These are phyloP conservation scores for Solanum peruvianum DNA, from an alignment of 257 asterid genomes.

Conservation along the genomic window DNA sequence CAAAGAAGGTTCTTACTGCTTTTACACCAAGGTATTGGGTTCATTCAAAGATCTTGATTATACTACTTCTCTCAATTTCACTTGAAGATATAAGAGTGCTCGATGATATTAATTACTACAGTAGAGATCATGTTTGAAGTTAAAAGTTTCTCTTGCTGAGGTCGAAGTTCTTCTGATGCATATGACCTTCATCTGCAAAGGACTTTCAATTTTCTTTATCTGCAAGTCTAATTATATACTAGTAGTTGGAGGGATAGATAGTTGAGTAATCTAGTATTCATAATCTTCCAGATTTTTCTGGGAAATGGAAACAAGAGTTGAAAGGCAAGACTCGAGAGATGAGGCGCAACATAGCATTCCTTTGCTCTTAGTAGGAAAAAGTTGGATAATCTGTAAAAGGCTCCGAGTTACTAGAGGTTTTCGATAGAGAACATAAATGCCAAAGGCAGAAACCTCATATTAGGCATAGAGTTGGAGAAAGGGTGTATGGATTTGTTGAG, in stretches of 20 bases:
- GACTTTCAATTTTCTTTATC: neutral
- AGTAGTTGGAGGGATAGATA: neutral
- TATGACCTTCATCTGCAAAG: neutral
- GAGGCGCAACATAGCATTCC: neutral
- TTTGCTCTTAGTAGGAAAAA: neutral
- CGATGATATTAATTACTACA: neutral
- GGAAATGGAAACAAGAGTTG: neutral
- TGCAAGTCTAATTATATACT: neutral
- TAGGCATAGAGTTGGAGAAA: neutral
- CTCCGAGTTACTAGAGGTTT: neutral
- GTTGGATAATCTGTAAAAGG: neutral
- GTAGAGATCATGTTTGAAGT: neutral
- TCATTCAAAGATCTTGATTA: neutral
- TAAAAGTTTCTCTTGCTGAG: neutral
- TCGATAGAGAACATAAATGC: neutral
- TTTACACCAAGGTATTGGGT: neutral
- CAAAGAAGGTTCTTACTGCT: neutral
- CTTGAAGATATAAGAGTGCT: neutral
- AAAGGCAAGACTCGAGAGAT: neutral
- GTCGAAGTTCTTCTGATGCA: neutral
- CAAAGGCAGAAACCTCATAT: neutral
- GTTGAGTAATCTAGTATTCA: neutral
- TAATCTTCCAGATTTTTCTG: neutral
- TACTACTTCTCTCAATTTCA: neutral
- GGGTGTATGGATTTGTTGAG: neutral